A percentile compares a stretch with the other conserved stretches of the same genome.
Conservation (phyloP, 1,284 basidiomycete genomes). For the Pseudozyma pruni region DNA sequence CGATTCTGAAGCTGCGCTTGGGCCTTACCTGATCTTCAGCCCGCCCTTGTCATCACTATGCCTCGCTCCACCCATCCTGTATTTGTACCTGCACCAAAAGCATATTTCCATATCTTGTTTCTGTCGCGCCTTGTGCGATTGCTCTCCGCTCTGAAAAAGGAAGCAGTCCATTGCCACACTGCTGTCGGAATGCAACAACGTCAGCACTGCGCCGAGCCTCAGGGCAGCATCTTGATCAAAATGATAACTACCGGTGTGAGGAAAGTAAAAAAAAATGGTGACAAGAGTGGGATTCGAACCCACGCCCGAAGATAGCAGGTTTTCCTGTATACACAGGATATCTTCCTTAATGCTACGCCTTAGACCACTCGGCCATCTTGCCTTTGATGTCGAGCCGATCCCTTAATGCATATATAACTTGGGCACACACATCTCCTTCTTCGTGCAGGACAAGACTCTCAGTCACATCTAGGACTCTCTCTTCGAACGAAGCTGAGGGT, state of each 20-base stretch:
- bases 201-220: too few species aligned
- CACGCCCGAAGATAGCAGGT: slow-evolving; percentile 65
- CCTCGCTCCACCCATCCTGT: slow-evolving; percentile 10
- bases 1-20: too few species aligned
- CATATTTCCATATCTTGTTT: neutral
- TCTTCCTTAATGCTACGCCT: slow-evolving; percentile 58
- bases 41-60: neutral
- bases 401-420: neutral
- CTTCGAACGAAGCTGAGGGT: neutral
- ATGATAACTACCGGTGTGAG: too few species aligned
- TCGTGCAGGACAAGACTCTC: too few species aligned
- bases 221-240: too few species aligned
- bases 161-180: too few species aligned
- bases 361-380: slow-evolving; percentile 59
- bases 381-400: slow-evolving; percentile 1
- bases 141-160: too few species aligned
- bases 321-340: slow-evolving; percentile 24
- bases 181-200: neutral
- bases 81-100: slow-evolving; percentile 27
- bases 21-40: too few species aligned
- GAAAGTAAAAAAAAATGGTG: slow-evolving; percentile 41
- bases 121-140: neutral
- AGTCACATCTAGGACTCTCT: too few species aligned
- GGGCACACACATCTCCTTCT: neutral
- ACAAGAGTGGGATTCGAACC: slow-evolving; percentile 68